phyloP scores from a whole-genome alignment of 2,329 filamentous ascomycete genomes.

The Trichoderma endophyticum region DNA sequence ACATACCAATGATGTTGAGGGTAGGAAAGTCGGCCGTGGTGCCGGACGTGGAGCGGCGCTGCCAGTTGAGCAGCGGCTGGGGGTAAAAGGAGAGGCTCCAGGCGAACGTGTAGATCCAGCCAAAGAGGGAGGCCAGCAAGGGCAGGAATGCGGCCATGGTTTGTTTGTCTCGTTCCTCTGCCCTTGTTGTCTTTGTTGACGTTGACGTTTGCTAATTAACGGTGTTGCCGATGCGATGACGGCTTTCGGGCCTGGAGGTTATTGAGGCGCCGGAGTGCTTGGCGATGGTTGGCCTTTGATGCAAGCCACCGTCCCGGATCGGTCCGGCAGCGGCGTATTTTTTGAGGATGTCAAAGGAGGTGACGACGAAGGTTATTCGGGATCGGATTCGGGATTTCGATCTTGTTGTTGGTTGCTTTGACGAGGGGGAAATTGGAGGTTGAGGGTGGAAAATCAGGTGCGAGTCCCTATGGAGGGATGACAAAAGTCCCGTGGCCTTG shows the following conservation, averaged over 20 bases:
- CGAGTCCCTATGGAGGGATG: background rate
- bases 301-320: constrained; percentile 9
- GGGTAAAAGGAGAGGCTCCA: constrained; percentile 95
- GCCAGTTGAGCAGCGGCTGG: constrained; percentile 77
- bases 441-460: background rate
- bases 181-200: too few relatives aligned
- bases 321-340: background rate
- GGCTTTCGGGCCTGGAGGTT: background rate
- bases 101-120: constrained; percentile 71
- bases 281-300: background rate
- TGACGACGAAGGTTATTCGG: background rate
- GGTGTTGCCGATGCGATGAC: background rate
- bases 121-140: constrained; percentile 57
- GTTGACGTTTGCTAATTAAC: too few relatives aligned
- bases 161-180: background rate
- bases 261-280: background rate
- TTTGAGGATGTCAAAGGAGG: background rate
- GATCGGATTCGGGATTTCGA: background rate
- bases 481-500: background rate
- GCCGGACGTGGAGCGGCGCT: constrained; percentile 73
- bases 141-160: constrained; percentile 40
- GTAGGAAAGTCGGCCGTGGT: constrained; percentile 85
- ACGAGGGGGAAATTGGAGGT: background rate
- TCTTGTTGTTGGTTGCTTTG: background rate
- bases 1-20: constrained; percentile 61